Conservation (phyloP, 2,329 filamentous ascomycete species). For the Emmonsia crescens region DNA sequence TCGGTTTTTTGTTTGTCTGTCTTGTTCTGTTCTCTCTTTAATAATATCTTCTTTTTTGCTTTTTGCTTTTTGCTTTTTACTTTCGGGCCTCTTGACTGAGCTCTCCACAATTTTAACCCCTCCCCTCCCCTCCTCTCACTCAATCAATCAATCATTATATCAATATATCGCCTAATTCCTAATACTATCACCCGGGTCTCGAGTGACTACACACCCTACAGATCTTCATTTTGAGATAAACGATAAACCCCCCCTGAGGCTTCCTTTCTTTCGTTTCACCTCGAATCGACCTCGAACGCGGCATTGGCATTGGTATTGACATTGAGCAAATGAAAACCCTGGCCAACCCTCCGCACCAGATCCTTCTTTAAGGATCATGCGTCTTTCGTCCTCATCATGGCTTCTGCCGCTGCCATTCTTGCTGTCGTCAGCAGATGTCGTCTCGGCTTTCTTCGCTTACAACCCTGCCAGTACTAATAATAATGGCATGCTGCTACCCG, state of each 20-base stretch:
- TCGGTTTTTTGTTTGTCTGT: not conserved
- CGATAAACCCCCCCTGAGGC: too few relatives aligned
- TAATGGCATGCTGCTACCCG: not conserved
- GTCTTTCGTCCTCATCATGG: slow-evolving; percentile 26
- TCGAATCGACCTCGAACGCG: not conserved
- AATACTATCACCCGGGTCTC: too few relatives aligned
- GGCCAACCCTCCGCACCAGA: not conserved
- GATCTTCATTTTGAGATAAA: too few relatives aligned
- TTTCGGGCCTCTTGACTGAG: not conserved
- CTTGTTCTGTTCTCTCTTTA: not conserved
- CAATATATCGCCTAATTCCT: not conserved
- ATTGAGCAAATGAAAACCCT: slow-evolving; percentile 1
- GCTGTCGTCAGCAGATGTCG: not conserved
- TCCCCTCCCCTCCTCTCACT: not conserved
- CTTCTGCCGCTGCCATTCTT: slow-evolving; percentile 16
- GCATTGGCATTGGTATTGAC: not conserved
- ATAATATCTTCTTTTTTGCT: not conserved
- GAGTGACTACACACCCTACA: not conserved
- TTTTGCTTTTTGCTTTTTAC: not conserved
- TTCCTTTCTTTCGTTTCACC: not conserved
- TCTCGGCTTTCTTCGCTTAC: slow-evolving; percentile 8
- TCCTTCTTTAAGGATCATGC: slow-evolving; percentile 23
- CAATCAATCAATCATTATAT: not conserved
- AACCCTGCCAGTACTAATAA: not conserved
- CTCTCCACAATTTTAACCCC: not conserved